Evolutionary conservation across 2,329 filamentous ascomycete species (phyloP), one percentile per base, ranked within the genome.

Genomic region (Arthrocladium fulminans): DNA sequence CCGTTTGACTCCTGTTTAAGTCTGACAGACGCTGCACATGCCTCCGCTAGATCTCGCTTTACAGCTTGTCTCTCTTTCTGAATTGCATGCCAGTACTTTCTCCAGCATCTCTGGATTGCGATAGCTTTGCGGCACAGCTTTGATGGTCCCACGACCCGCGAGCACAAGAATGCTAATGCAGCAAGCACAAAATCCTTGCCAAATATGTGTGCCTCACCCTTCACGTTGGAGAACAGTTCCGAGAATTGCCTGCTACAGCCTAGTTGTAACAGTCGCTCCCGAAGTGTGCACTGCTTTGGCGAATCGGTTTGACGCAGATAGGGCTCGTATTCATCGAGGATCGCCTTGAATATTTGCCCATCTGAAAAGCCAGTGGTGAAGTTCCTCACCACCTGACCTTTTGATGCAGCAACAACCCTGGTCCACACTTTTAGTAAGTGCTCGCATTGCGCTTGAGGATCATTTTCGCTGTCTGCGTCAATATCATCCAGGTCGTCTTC

Each of bases 351-450:
- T 13, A 77, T 68, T 38, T 62, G 67, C 17, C 73, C 73, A 54
- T 79, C 70, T 3, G 76, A 68, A 58, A 83, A 81, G 40, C 71
- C 74, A 5, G 76, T 79, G 1, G 73, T 79, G 49, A 81, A 63
- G 47, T 81, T 81, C 10, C 66, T 60, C 30, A 81, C 63, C 5
- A 60, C 60, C 3, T 75, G 53, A 2, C 69, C 70, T 50, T 70
- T 66, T 2, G 71, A 60, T n/a, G 63, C 60, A 9, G 72, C 74
- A 42, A 80, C 68, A 15, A 66, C 67, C 29, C 67, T 63, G 2
- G 77, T 73, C 80, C 79, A 83, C n/a, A 64, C 62, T 40, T 72
- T 71, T 12, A 83, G 69, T n/a, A 77, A 57, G 6, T 60, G 55
- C 19, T 63, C 64, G 45, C 55, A 55, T 17, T 48, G 37, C 10